These are phyloP conservation scores for Calonectria pauciramosa DNA, from an alignment of 2,329 filamentous ascomycete genomes.

Conservation along the genomic window DNA sequence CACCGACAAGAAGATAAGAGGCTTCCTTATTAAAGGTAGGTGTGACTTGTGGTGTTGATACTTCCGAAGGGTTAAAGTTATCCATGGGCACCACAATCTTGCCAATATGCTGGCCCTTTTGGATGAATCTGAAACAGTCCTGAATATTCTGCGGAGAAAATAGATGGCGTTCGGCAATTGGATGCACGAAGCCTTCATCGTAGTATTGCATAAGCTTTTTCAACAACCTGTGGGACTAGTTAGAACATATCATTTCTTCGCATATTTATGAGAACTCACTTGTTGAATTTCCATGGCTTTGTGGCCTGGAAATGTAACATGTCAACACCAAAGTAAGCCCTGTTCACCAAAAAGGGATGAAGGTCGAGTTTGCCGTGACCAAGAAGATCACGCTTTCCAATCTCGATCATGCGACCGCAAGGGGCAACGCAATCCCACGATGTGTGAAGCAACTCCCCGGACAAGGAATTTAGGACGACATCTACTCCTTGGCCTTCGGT, in stretches of 20 bases:
- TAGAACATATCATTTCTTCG: neutral
- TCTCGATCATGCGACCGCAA: slow-evolving; percentile 1
- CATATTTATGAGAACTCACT: slow-evolving; percentile 14
- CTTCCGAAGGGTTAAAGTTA: neutral
- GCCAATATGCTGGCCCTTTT: slow-evolving; percentile 30
- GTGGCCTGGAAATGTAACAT: slow-evolving; percentile 23
- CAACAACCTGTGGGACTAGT: slow-evolving; percentile 7
- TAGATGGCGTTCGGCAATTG: neutral
- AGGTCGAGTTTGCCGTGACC: neutral
- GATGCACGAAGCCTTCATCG: slow-evolving; percentile 18
- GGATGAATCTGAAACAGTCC: slow-evolving; percentile 34
- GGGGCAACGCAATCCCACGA: neutral
- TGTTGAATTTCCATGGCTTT: neutral
- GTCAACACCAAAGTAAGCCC: slow-evolving; percentile 33
- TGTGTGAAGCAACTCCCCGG: neutral
- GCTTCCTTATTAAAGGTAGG: neutral
- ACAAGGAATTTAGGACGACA: neutral
- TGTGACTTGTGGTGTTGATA: neutral
- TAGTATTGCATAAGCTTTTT: slow-evolving; percentile 24
- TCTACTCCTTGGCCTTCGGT: neutral
- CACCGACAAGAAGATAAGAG: slow-evolving; percentile 43
- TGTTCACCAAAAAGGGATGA: neutral
- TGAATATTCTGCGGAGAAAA: slow-evolving; percentile 17
- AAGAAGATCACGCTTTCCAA: slow-evolving; percentile 4
- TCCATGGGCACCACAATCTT: slow-evolving; percentile 13